Base-by-base conservation (phyloP, 495 filamentous ascomycete genomes). In the Usnea hakonensis region DNA sequence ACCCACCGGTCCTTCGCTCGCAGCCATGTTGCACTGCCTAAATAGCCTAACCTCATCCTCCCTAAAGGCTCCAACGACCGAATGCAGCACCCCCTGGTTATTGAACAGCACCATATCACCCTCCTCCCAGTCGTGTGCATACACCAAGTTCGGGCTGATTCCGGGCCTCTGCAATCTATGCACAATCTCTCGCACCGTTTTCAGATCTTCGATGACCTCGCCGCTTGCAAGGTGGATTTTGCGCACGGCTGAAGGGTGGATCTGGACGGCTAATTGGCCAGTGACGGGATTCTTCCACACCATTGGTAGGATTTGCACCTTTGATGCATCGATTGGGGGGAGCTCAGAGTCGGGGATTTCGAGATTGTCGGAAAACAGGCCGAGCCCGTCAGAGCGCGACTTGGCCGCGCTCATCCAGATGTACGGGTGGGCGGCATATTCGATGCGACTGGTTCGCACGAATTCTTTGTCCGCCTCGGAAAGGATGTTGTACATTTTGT, bases 371-470 rank as follows among this genome's bases (percentile, higher is more conserved):
- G 83, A 84, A 57, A 84, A 74, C 43, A 90, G 72, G 37, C 87
- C 87, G 1, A 90, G 79, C 0, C 87, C 87, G 55, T 84, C 84
- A 28, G 85, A 77, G 7, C 80, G 84, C 46, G 85, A 84, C 60
- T 79, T 81, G 14, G 87, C 84, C 30, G 75, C 71, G 58, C 77
- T 81, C 84, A 90, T 90, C 87, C 87, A 90, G 65, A 90, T 82
- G 73, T 90, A 89, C 52, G 87, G 87, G 61, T 90, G 87, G 36
- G 87, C 81, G 0, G 87, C 86, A 63, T 90, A 90, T 75, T 89
- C 85, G 28, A 90, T 76, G n/a, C 76, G 78, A 55, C 85, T 84
- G 16, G 76, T 78, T 17, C 79, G 78, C 19, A 78, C 86, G 65
- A 90, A 87, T 55, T 81, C 78, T 70, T 88, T 83, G 60, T 90